Evolutionary conservation across 2,329 filamentous ascomycete genomes (phyloP).

Genomic region (Emergomyces africanus): DNA sequence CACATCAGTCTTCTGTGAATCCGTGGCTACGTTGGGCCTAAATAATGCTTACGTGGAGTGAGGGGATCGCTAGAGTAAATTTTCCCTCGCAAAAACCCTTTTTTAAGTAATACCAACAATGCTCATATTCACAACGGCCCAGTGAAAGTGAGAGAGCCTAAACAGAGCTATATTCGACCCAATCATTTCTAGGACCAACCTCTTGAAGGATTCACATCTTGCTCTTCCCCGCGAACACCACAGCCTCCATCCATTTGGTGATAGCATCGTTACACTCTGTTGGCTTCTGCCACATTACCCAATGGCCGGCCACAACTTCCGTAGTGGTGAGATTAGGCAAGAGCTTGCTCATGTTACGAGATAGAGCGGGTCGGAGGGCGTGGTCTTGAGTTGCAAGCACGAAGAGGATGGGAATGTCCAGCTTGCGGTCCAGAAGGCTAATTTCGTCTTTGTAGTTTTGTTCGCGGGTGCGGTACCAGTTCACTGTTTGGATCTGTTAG

Average conservation of each 20-base stretch:
- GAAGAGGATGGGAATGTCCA: constrained; percentile 58
- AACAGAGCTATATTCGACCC: background rate
- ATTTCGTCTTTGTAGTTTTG: constrained; percentile 67
- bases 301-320: constrained; percentile 62
- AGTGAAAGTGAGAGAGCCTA: background rate
- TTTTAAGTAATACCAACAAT: background rate
- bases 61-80: too few relatives aligned
- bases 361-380: constrained; percentile 61
- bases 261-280: constrained; percentile 58
- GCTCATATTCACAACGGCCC: background rate
- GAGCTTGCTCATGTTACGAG: constrained; percentile 54
- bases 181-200: background rate
- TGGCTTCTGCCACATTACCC: constrained; percentile 66
- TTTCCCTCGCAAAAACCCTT: too few relatives aligned
- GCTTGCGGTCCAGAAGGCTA: constrained; percentile 24
- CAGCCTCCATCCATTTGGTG: constrained; percentile 51
- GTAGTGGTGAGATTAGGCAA: constrained; percentile 52
- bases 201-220: constrained; percentile 13
- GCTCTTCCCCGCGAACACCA: constrained; percentile 36
- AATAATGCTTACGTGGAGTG: too few relatives aligned
- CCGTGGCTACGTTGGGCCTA: too few relatives aligned
- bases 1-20: too few relatives aligned
- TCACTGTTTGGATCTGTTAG: constrained; percentile 35
- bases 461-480: constrained; percentile 71
- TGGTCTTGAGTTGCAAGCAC: constrained; percentile 58